Evolutionary conservation across 78 protist genomes (phyloP), one percentile per base, ranked within the genome.

Genomic region (Dictyostelium citrinum): DNA sequence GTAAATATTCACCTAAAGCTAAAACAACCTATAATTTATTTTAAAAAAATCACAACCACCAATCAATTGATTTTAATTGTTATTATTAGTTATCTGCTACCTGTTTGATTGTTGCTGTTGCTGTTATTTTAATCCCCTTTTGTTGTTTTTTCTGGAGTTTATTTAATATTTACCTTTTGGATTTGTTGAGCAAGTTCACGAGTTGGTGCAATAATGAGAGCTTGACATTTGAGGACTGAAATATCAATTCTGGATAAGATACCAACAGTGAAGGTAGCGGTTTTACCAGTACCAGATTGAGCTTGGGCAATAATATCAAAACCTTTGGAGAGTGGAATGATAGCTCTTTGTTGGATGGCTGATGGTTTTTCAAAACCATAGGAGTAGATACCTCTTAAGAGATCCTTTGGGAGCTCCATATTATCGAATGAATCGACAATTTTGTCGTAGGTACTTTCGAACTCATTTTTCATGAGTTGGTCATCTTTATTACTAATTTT

Each of bases 121-220:
- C 5, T 39, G 2, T 39, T 7, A 39, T 39, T 7, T 39, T 39
- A n/a, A n/a, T n/a, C n/a, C n/a, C n/a, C n/a, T n/a, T n/a, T n/a
- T n/a, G n/a, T n/a, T n/a, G n/a, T n/a, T n/a, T n/a, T n/a, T n/a
- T n/a, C n/a, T n/a, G n/a, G n/a, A n/a, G 43, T 0, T 39, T 39
- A 1, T 39, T 39, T 39, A 39, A 39, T 39, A 39, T 39, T 20
- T 11, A 97, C 99, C 90, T 96, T 93, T 88, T 95, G 97, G 84
- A 98, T 98, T 97, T 99, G 99, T 83, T 77, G 90, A 74, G 99
- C 99, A 22, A 99, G 97, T 97, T 99, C 99, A 35, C 99, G 98
- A 60, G 99, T 98, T n/a, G 99, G 99, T 2, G 99, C 98, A 27
- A 99, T 97, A 27, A 99, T 74, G 72, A 99, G 98, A 2, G 98